Evolutionary conservation across 805 yeast species (phyloP).

Genomic region (Cyberlindnera meyerae): DNA sequence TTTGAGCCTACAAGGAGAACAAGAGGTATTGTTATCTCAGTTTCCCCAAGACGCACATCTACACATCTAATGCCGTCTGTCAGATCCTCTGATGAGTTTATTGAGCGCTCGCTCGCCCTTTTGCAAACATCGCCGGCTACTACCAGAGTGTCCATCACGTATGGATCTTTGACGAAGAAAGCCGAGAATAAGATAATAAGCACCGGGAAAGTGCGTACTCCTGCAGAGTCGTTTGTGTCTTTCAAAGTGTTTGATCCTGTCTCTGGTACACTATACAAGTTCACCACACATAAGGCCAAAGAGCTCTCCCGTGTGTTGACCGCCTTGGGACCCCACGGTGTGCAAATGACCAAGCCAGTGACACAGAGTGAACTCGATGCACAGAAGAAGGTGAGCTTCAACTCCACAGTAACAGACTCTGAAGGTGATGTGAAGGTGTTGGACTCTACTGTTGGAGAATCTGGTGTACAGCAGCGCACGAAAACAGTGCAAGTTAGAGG

Average conservation of each 20-base stretch:
- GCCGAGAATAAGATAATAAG: conserved; percentile 6
- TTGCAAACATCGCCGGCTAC: conserved; percentile 19
- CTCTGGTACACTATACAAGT: conserved; percentile 57
- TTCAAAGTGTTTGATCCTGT: conserved; percentile 65
- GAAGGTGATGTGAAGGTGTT: background rate
- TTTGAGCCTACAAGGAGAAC: no score
- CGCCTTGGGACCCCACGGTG: conserved; percentile 67
- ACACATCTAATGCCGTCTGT: conserved; percentile 15
- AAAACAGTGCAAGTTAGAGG: conserved; percentile 16
- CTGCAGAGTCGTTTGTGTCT: conserved; percentile 19
- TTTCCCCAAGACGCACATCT: no score
- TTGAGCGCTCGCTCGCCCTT: conserved; percentile 20
- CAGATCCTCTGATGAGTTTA: conserved; percentile 20
- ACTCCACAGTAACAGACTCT: background rate
- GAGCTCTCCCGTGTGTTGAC: conserved; percentile 67
- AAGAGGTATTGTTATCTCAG: no score
- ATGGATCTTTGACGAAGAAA: conserved; percentile 23
- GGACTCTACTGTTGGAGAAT: background rate
- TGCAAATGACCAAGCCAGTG: conserved; percentile 21
- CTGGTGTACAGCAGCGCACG: background rate
- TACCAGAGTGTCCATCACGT: conserved; percentile 25
- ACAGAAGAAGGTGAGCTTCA: background rate
- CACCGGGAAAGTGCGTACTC: conserved; percentile 2
- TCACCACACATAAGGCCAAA: conserved; percentile 54
- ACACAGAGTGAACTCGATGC: background rate